Conservation (phyloP, 306 rosid genomes). For the Coriaria nepalensis region DNA sequence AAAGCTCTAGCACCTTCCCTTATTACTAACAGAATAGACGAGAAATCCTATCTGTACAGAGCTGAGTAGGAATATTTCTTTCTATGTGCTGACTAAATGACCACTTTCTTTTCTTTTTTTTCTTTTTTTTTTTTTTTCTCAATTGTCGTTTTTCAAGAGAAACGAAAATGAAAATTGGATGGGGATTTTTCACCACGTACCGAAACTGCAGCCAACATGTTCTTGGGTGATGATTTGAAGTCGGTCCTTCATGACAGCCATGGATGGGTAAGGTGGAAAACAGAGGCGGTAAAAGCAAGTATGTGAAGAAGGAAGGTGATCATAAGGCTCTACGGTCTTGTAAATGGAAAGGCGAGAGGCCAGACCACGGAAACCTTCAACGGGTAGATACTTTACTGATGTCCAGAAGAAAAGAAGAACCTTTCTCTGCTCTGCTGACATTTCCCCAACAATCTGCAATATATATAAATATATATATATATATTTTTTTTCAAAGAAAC, state of each 20-base stretch:
- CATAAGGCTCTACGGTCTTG: constrained; percentile 31
- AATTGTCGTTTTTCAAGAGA: no score
- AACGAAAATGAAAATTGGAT: neutral
- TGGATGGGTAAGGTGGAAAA: constrained; percentile 61
- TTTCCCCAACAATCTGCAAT: constrained; percentile 51
- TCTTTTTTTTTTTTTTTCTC: no score
- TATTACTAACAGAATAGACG: no score
- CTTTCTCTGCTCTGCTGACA: constrained; percentile 66
- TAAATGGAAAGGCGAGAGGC: constrained; percentile 50
- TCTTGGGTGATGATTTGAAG: constrained; percentile 67
- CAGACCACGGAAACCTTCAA: constrained; percentile 74
- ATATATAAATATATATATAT: no score
- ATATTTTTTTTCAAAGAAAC: neutral
- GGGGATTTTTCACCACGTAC: constrained; percentile 32
- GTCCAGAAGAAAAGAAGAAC: constrained; percentile 87
- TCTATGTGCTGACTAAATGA: no score
- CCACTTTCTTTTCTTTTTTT: no score
- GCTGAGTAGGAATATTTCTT: no score
- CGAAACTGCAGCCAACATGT: constrained; percentile 76
- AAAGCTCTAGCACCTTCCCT: no score
- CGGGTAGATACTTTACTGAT: constrained; percentile 78
- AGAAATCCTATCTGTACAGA: no score
- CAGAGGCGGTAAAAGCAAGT: constrained; percentile 68
- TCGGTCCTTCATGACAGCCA: constrained; percentile 41
- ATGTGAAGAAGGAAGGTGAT: constrained; percentile 70